Base-by-base conservation (phyloP, 164 flowering plant species). In the Nymphaea colorata region DNA sequence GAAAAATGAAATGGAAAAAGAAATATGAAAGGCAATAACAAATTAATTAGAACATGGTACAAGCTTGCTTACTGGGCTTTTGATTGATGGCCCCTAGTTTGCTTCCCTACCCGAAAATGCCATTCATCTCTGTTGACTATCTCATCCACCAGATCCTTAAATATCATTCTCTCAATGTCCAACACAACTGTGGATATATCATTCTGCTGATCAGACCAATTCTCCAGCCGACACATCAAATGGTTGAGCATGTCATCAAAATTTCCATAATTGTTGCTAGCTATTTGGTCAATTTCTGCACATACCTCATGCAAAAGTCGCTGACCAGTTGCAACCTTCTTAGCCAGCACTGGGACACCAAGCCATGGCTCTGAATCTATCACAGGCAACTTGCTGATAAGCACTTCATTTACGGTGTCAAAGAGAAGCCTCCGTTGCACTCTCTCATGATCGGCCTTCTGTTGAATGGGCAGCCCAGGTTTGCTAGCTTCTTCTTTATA, bases 71-170 rank as follows among this genome's bases (percentile, higher is more conserved):
- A 25, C 36, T 25, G 36, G 36, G 36, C 36, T 25, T 25, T 25
- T 25, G 36, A 25, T 25, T 45, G 53, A 10, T 45, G 53, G 11
- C 53, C 7, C 11, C 53, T 10, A 45, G 5, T 45, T 10, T 45
- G 53, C 53, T 45, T 45, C 5, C 53, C 53, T 45, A 10, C 53
- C 53, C 11, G 5, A 45, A 10, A 66, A 66, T 59, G 64, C 8
- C 71, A 67, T 66, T 76, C 70, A 65, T 81, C 88, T 45, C 79
- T 76, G 7, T 62, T 79, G 57, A 94, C 82, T 18, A 90, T 68
- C 76, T 95, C 99, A 41, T 72, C 85, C 43, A 95, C 77, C 68
- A 95, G 73, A 73, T 92, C 98, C 76, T 88, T 90, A 61, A 90
- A 95, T 73, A 92, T 80, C 72, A 76, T 70, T 41, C 98, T 71